These are phyloP conservation scores for Colletotrichum brevisporum DNA, from an alignment of 2,329 filamentous ascomycete genomes.

Conservation along the genomic window DNA sequence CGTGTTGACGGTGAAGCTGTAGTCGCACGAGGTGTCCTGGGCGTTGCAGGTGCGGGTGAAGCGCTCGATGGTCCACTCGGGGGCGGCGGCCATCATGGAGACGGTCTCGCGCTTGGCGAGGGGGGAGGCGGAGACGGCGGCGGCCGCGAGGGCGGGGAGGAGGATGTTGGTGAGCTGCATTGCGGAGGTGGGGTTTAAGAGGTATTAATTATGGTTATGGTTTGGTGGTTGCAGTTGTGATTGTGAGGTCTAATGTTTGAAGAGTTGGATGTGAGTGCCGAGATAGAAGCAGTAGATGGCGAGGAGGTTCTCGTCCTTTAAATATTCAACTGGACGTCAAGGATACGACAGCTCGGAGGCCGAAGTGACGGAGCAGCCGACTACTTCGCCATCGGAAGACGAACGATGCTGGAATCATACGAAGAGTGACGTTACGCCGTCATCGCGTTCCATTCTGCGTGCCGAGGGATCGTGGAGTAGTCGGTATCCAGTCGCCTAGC, in stretches of 20 bases:
- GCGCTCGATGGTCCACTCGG: slow-evolving; percentile 59
- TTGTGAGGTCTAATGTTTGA: not conserved
- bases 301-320: slow-evolving; percentile 12
- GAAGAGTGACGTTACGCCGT: slow-evolving; percentile 27
- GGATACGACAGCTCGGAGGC: not conserved
- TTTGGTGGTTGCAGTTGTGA: not conserved
- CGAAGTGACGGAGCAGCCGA: not conserved
- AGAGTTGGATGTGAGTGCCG: slow-evolving; percentile 2
- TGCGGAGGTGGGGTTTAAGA: slow-evolving; percentile 43
- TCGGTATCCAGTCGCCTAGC: slow-evolving; percentile 6
- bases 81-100: slow-evolving; percentile 55
- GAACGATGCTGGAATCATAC: not conserved
- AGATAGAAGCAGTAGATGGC: not conserved
- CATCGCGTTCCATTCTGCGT: slow-evolving; percentile 6
- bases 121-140: slow-evolving; percentile 38
- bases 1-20: slow-evolving; percentile 60
- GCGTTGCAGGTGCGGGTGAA: slow-evolving; percentile 57
- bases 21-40: slow-evolving; percentile 57
- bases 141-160: slow-evolving; percentile 53
- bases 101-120: slow-evolving; percentile 43
- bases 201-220: not conserved
- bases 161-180: slow-evolving; percentile 61
- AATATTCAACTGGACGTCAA: slow-evolving; percentile 10
- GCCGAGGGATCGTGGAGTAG: slow-evolving; percentile 17
- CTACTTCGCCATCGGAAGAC: not conserved